Conservation (phyloP, 1,139 yeast genomes). For the Candida buenavistaensis region DNA sequence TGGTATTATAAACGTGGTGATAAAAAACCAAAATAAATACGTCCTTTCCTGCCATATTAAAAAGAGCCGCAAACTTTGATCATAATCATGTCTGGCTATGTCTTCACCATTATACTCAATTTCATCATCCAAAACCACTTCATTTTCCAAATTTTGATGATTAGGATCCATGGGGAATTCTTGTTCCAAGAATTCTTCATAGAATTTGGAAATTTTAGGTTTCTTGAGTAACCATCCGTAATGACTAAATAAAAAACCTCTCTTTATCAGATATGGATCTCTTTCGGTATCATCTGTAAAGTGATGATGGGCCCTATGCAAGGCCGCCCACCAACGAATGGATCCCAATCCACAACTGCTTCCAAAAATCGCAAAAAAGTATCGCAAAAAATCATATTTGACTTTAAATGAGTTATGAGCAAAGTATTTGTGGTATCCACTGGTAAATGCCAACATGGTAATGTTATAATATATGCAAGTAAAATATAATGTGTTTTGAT, state of each 20-base stretch:
- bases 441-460: constrained; percentile 40
- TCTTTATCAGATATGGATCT: constrained; percentile 65
- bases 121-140: constrained; percentile 17
- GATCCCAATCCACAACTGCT: constrained; percentile 64
- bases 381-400: constrained; percentile 33
- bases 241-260: constrained; percentile 61
- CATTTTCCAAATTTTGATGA: constrained; percentile 6
- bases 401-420: constrained; percentile 58
- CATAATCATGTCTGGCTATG: constrained; percentile 16
- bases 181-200: constrained; percentile 37
- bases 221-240: constrained; percentile 63
- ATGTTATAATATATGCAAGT: constrained; percentile 35
- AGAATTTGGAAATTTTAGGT: constrained; percentile 43
- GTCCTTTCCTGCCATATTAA: constrained; percentile 60
- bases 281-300: constrained; percentile 62
- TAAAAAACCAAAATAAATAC: constrained; percentile 42
- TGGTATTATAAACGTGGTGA: constrained; percentile 54
- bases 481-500: constrained; percentile 31
- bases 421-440: constrained; percentile 48
- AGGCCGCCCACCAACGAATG: constrained; percentile 60
- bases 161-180: constrained; percentile 35
- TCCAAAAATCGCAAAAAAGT: constrained; percentile 53
- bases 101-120: constrained; percentile 17
- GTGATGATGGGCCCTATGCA: constrained; percentile 72
- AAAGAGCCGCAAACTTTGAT: constrained; percentile 23